Base-by-base conservation (phyloP, 2,329 filamentous ascomycete species). In the Fusarium pilosicola region DNA sequence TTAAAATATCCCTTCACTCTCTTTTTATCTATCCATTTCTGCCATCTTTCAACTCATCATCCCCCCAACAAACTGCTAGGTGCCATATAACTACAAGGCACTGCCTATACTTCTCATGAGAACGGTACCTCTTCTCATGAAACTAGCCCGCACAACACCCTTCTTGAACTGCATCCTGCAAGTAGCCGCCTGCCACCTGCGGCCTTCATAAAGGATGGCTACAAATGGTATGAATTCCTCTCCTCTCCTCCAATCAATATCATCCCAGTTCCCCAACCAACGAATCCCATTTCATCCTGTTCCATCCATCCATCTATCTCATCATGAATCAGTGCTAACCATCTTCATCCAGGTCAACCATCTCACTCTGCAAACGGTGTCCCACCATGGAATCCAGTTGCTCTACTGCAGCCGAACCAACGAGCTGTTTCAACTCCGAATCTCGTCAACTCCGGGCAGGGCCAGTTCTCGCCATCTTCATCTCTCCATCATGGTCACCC, bases 311-410 rank as follows among this genome's bases (percentile, higher is more conserved):
- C 34, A 46, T 68, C 32, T 28, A 46, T 61, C 60, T 76, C 54
- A 74, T 14, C 26, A 46, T 34, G 45, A 46, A 28, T 28, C 26
- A 48, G 45, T n/a, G 59, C 71, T 73, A 54, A 74, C 65, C 28
- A 56, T 71, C 66, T 51, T 51, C 41, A 24, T 42, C 63, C 68
- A 81, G 81, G 77, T 65, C 79, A 77, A 69, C 68, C 75, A 66
- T 74, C 79, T 67, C 74, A 74, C 55, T 59, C 79, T 61, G 69
- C 78, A 52, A 78, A 68, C 51, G 75, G 74, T 48, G 59, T 79
- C 71, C 77, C 78, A 36, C 72, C 80, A 58, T 87, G 86, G 83
- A 84, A 85, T 68, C 81, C 84, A n/a, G 79, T 80, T 51, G 79
- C 80, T 20, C 71, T 85, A 57, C 79, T 85, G 56, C 83, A 85